phyloP scores from a whole-genome alignment of 495 filamentous ascomycete genomes.

The Rostrohypoxylon terebratum region DNA sequence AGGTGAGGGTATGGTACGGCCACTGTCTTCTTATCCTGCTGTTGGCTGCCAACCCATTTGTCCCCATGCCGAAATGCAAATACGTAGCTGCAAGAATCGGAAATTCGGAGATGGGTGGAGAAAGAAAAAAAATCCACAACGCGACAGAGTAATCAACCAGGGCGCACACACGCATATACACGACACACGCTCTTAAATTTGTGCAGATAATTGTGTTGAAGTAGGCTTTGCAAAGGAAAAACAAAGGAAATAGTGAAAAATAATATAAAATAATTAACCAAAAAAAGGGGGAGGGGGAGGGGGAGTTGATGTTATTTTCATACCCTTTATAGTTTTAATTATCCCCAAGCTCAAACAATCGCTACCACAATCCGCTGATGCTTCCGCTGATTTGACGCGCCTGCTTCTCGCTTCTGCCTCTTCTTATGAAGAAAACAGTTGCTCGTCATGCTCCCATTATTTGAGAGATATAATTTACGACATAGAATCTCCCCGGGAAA shows the following conservation, averaged over 20 bases:
- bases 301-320: constrained; percentile 51
- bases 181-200: constrained; percentile 42
- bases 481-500: constrained; percentile 24
- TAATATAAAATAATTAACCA: not conserved
- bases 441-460: constrained; percentile 44
- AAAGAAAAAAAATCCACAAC: constrained; percentile 36
- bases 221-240: constrained; percentile 28
- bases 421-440: constrained; percentile 45
- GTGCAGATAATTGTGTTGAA: constrained; percentile 42
- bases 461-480: constrained; percentile 46
- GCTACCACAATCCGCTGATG: constrained; percentile 27
- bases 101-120: constrained; percentile 41
- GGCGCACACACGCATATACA: constrained; percentile 46
- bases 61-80: constrained; percentile 40
- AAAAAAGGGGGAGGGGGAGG: constrained; percentile 22
- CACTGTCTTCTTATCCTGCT: constrained; percentile 36
- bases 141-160: constrained; percentile 38
- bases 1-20: constrained; percentile 38
- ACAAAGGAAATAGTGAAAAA: not conserved
- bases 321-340: constrained; percentile 46
- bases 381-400: constrained; percentile 21
- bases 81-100: constrained; percentile 45
- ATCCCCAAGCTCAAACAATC: constrained; percentile 26
- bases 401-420: constrained; percentile 27
- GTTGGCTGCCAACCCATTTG: constrained; percentile 40